phyloP scores from a whole-genome alignment of 1,139 yeast species.

The Candida sp. region DNA sequence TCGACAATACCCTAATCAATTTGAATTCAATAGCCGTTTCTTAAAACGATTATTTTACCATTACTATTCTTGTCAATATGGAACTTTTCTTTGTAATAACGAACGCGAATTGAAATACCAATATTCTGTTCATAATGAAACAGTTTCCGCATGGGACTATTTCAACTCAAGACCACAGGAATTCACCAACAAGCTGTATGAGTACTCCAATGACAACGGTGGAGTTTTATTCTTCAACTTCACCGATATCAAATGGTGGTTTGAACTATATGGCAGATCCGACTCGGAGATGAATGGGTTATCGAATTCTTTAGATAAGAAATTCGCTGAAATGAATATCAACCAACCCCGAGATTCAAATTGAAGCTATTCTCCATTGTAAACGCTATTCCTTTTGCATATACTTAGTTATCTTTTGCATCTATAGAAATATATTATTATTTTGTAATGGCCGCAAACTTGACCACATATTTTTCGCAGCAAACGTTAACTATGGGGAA shows the following conservation, averaged over 20 bases:
- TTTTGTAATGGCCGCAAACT: background rate
- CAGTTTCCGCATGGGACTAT: slow-evolving; percentile 93
- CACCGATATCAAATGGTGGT: slow-evolving; percentile 82
- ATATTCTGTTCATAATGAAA: slow-evolving; percentile 38
- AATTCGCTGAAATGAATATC: slow-evolving; percentile 37
- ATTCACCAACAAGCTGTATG: slow-evolving; percentile 55
- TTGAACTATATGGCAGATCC: slow-evolving; percentile 71
- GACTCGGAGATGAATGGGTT: slow-evolving; percentile 79
- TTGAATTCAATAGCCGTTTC: slow-evolving; percentile 89
- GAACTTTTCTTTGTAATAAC: slow-evolving; percentile 76
- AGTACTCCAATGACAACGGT: slow-evolving; percentile 29
- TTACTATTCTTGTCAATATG: slow-evolving; percentile 91
- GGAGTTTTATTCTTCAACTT: slow-evolving; percentile 63
- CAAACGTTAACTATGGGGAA: background rate
- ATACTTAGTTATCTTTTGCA: background rate
- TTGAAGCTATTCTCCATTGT: background rate
- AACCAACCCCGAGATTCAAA: background rate
- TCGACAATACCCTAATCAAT: slow-evolving; percentile 65
- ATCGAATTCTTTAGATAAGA: slow-evolving; percentile 40
- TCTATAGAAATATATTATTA: background rate
- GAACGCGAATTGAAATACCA: slow-evolving; percentile 53
- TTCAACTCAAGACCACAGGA: slow-evolving; percentile 75
- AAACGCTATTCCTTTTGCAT: background rate
- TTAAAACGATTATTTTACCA: slow-evolving; percentile 82
- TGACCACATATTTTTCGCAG: background rate